Evolutionary conservation across 192 early-diverging fungal genomes (phyloP).

Genomic region (Podila epicladia): DNA sequence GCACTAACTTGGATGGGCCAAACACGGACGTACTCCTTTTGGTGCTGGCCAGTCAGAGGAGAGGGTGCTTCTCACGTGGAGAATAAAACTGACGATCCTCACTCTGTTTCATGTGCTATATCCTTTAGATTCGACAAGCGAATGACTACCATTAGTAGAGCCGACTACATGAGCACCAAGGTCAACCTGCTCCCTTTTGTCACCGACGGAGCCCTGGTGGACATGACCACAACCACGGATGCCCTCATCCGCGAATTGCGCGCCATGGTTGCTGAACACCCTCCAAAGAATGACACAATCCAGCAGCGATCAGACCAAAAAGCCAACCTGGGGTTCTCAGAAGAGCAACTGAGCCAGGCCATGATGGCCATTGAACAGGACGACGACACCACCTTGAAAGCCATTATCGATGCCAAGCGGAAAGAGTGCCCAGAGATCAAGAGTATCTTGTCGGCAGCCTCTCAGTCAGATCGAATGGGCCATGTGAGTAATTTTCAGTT

Average conservation of each 20-base stretch:
- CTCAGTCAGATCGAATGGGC: slow-evolving; percentile 24
- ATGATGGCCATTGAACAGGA: slow-evolving; percentile 50
- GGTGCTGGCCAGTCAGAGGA: too few species aligned
- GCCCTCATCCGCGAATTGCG: slow-evolving; percentile 36
- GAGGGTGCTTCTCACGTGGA: too few species aligned
- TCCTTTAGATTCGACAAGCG: slow-evolving; percentile 61
- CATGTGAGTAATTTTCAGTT: slow-evolving; percentile 10
- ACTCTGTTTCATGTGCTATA: background rate
- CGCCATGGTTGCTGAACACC: slow-evolving; percentile 29
- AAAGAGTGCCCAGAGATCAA: slow-evolving; percentile 20
- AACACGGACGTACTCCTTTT: too few species aligned
- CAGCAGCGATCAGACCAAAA: slow-evolving; percentile 14
- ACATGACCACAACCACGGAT: slow-evolving; percentile 35
- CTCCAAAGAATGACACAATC: slow-evolving; percentile 13
- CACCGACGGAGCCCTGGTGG: slow-evolving; percentile 36
- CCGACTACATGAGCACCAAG: slow-evolving; percentile 60
- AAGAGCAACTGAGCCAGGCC: slow-evolving; percentile 41
- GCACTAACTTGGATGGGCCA: too few species aligned
- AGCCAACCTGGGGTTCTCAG: slow-evolving; percentile 24
- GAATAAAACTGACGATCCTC: background rate
- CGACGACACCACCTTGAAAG: slow-evolving; percentile 34
- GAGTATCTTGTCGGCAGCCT: slow-evolving; percentile 10
- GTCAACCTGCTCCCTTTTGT: slow-evolving; percentile 57
- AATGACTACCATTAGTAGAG: slow-evolving; percentile 42
- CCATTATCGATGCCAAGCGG: slow-evolving; percentile 27